These are phyloP conservation scores for Dictyostelium capitatum DNA, from an alignment of 78 protist species.

Conservation along the genomic window DNA sequence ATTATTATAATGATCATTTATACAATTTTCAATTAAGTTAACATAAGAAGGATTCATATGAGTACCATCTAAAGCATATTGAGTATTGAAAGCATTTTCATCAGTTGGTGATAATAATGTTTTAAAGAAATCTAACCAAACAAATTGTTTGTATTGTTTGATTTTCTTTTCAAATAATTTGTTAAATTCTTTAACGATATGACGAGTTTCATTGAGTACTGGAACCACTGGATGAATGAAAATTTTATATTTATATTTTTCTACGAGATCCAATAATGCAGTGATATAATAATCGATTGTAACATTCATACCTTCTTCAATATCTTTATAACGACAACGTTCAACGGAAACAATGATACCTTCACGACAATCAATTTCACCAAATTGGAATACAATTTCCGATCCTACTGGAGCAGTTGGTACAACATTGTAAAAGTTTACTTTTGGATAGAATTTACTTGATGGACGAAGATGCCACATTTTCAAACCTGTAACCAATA, in stretches of 20 bases:
- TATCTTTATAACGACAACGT: slow-evolving; percentile 81
- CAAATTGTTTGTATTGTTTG: slow-evolving; percentile 8
- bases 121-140: slow-evolving; percentile 87
- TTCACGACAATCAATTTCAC: slow-evolving; percentile 98
- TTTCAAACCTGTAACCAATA: slow-evolving; percentile 94
- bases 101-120: slow-evolving; percentile 40
- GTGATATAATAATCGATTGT: slow-evolving; percentile 85
- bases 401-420: slow-evolving; percentile 67
- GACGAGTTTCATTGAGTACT: slow-evolving; percentile 89
- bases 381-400: slow-evolving; percentile 86
- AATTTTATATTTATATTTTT: slow-evolving; percentile 13
- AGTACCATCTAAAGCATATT: slow-evolving; percentile 90
- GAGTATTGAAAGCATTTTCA: slow-evolving; percentile 52
- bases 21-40: slow-evolving; percentile 22
- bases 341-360: slow-evolving; percentile 91
- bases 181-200: slow-evolving; percentile 57
- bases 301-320: slow-evolving; percentile 85
- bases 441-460: slow-evolving; percentile 91
- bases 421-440: slow-evolving; percentile 85
- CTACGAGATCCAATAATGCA: slow-evolving; percentile 46
- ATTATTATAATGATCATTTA: slow-evolving; percentile 47
- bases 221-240: slow-evolving; percentile 95
- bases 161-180: slow-evolving; percentile 28
- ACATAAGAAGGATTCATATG: slow-evolving; percentile 88
- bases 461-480: slow-evolving; percentile 92